Evolutionary conservation across 768 basidiomycete genomes (phyloP).

Genomic region (Termitomyces bulborhizus): DNA sequence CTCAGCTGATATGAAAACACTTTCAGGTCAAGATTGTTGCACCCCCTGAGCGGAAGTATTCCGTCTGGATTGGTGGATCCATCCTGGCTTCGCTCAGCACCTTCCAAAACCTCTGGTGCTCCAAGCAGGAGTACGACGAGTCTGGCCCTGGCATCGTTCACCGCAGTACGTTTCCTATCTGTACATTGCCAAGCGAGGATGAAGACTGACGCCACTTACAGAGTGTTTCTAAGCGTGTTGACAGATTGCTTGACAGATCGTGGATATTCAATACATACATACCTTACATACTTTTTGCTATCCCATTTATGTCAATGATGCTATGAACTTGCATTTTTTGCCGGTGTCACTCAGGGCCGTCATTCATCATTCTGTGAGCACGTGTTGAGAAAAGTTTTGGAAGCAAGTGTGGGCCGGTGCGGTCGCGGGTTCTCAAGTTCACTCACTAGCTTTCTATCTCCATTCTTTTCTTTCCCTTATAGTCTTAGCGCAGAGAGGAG

Average conservation of each 20-base stretch:
- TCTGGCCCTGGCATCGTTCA: constrained; percentile 75
- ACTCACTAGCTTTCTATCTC: not conserved
- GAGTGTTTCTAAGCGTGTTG: constrained; percentile 22
- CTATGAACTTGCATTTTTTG: constrained; percentile 3
- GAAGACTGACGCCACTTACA: constrained; percentile 6
- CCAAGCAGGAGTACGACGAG: constrained; percentile 91
- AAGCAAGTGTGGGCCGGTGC: not conserved
- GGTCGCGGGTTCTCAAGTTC: not conserved
- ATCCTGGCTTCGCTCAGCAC: constrained; percentile 86
- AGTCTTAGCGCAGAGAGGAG: not conserved
- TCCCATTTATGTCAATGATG: constrained; percentile 6
- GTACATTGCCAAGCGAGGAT: not conserved
- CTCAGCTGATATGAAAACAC: constrained; percentile 2
- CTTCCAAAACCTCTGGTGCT: constrained; percentile 96
- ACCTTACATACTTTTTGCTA: constrained; percentile 2
- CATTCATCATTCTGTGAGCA: not conserved
- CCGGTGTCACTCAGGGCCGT: not conserved
- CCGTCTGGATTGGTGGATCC: constrained; percentile 90
- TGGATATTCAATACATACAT: constrained; percentile 4
- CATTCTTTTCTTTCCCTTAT: not conserved
- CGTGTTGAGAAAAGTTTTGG: constrained; percentile 10
- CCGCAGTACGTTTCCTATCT: constrained; percentile 48
- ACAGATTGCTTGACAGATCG: constrained; percentile 1
- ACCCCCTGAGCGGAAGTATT: constrained; percentile 92
- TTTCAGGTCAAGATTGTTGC: constrained; percentile 82